Conservation (phyloP, 2,329 filamentous ascomycete species). For the Pochonia chlamydosporia region DNA sequence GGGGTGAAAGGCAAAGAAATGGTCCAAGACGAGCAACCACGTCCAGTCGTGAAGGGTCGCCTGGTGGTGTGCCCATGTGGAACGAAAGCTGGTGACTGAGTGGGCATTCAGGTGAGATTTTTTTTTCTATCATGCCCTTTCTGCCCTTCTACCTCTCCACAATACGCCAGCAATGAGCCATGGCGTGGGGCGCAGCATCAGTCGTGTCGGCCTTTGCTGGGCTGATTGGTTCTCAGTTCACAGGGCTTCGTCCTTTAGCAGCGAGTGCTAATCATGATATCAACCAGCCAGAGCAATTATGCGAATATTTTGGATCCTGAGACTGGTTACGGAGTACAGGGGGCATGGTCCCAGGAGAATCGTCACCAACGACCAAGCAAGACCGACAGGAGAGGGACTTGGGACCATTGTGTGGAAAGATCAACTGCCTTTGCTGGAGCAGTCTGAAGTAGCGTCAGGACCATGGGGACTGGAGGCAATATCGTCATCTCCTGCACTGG, state of each 20-base stretch:
- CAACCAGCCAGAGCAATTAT: not conserved
- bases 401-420: not conserved
- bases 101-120: slow-evolving; percentile 10
- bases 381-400: too few species aligned
- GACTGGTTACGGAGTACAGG: not conserved
- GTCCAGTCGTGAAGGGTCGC: not conserved
- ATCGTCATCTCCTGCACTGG: not conserved
- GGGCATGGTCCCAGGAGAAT: not conserved
- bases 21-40: not conserved
- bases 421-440: not conserved
- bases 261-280: not conserved
- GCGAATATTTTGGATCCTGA: not conserved
- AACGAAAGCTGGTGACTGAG: not conserved
- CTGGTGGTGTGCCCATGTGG: slow-evolving; percentile 5
- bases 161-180: not conserved
- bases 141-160: slow-evolving; percentile 1
- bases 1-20: not conserved
- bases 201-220: slow-evolving; percentile 19
- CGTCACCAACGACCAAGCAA: not conserved
- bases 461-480: not conserved
- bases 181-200: slow-evolving; percentile 21
- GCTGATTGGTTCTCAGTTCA: slow-evolving; percentile 25
- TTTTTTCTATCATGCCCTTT: not conserved
- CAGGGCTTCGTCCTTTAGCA: not conserved
- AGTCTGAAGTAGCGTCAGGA: not conserved